Conservation (phyloP, 352 stramenopile genomes). For the Phytophthora agathidicida region DNA sequence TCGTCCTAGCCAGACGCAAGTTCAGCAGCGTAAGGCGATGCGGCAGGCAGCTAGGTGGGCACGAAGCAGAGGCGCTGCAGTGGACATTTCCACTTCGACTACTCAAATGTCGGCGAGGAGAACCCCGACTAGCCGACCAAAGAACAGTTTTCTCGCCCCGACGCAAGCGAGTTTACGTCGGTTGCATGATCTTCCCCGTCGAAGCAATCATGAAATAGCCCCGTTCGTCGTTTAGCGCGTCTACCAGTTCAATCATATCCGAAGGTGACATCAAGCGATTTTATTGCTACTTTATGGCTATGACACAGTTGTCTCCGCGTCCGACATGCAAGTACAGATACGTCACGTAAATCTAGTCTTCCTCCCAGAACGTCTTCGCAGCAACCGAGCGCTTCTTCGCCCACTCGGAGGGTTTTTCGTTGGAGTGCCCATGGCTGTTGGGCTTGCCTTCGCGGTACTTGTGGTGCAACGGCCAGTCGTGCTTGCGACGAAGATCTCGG, state of each 20-base stretch:
- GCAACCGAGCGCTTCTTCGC: constrained; percentile 39
- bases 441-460: constrained; percentile 46
- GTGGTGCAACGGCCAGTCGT: constrained; percentile 47
- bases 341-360: constrained; percentile 17
- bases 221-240: constrained; percentile 51
- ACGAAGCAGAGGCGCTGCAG: constrained; percentile 24
- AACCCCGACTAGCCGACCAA: constrained; percentile 26
- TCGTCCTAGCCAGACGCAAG: constrained; percentile 25
- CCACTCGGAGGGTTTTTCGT: constrained; percentile 52
- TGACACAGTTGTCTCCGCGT: not conserved
- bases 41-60: constrained; percentile 35
- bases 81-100: constrained; percentile 34
- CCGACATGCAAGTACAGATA: constrained; percentile 14
- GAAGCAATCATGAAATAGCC: constrained; percentile 31
- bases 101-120: constrained; percentile 20
- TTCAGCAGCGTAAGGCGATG: constrained; percentile 34
- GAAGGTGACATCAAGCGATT: constrained; percentile 1
- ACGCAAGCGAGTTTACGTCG: constrained; percentile 74
- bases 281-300: constrained; percentile 12
- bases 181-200: constrained; percentile 34
- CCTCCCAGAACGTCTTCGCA: constrained; percentile 46
- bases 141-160: constrained; percentile 67
- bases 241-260: not conserved
- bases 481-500: constrained; percentile 29
- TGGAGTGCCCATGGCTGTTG: constrained; percentile 50